Base-by-base conservation (phyloP, 306 rosid species). In the Echinosophora koreensis region DNA sequence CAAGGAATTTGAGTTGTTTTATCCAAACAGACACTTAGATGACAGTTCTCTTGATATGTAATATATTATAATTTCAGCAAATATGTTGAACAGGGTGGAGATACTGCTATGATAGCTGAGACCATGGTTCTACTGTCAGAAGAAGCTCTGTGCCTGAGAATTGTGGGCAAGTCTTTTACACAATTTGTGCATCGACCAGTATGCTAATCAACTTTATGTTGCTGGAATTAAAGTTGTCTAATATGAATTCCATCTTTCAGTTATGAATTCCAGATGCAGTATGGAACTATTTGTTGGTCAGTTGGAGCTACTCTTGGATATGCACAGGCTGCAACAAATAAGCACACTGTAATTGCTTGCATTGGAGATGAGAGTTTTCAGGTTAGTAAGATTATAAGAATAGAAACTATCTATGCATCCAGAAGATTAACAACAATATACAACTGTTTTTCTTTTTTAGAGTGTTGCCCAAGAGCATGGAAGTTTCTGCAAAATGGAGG, bases 61-160 rank as follows among this genome's bases (percentile, higher is more conserved):
- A 22, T 22, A 22, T 22, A 22, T 22, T 22, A 22, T 22, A 22
- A 22, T 22, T 22, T 22, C 22, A 22, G 22, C 22, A 42, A 39
- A 81, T 73, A 51, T 83, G 44, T 66, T 77, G 16, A 64, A 75
- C 85, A 93, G 97, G 89, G 70, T 8, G 84, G 88, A 69, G 84
- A 90, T 84, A 82, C 72, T 61, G 98, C 96, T 34, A 89, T n/a
- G n/a, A n/a, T 91, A 51, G 90, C 96, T 35, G 94, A 94, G 81
- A 94, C 96, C 97, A 1, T 90, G 98, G 97, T 91, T 94, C 88
- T 90, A 94, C 65, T 92, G 97, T 83, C 96, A 87, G 82, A 94
- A 92, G 84, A 22, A 22, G 22, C 98, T 94, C 52, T 77, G 66
- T 52, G 27, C 98, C 96, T 16, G 88, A 86, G 77, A 89, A 86